These are phyloP conservation scores for Inga oerstediana DNA, from an alignment of 306 rosid genomes.

Conservation along the genomic window DNA sequence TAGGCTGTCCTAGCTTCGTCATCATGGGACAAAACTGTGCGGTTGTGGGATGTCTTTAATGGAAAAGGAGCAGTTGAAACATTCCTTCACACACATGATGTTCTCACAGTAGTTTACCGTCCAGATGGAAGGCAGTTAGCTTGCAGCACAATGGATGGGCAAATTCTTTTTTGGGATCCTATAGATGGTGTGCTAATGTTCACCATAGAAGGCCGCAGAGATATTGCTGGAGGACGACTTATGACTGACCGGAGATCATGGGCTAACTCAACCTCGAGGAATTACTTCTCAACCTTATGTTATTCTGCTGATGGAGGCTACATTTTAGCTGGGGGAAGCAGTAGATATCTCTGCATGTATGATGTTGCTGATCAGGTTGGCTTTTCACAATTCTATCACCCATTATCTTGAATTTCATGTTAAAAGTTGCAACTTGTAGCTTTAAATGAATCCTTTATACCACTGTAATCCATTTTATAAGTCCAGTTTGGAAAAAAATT, in stretches of 20 bases:
- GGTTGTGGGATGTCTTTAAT: conserved; percentile 95
- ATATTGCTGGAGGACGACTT: conserved; percentile 90
- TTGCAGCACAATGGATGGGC: conserved; percentile 95
- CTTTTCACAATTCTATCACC: conserved; percentile 23
- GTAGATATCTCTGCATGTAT: conserved; percentile 95
- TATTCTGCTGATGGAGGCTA: conserved; percentile 97
- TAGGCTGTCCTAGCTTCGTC: conserved; percentile 90
- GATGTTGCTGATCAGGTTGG: conserved; percentile 96
- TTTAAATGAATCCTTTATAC: conserved; percentile 9
- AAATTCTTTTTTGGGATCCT: conserved; percentile 97
- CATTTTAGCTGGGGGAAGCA: conserved; percentile 85
- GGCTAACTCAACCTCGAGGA: conserved; percentile 83
- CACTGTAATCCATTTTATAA: too few relatives aligned
- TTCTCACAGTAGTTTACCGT: conserved; percentile 85
- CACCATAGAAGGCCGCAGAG: conserved; percentile 91
- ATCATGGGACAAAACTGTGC: conserved; percentile 89
- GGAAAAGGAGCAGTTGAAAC: conserved; percentile 93
- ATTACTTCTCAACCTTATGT: conserved; percentile 84
- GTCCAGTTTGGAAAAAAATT: too few relatives aligned
- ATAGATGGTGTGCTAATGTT: conserved; percentile 82
- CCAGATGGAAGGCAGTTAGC: conserved; percentile 99
- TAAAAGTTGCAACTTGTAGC: conserved; percentile 12
- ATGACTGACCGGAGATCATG: conserved; percentile 93
- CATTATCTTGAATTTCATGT: conserved; percentile 26
- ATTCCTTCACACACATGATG: conserved; percentile 81